Conservation (phyloP, 257 asterid genomes). For the Solanum pinnatisectum region DNA sequence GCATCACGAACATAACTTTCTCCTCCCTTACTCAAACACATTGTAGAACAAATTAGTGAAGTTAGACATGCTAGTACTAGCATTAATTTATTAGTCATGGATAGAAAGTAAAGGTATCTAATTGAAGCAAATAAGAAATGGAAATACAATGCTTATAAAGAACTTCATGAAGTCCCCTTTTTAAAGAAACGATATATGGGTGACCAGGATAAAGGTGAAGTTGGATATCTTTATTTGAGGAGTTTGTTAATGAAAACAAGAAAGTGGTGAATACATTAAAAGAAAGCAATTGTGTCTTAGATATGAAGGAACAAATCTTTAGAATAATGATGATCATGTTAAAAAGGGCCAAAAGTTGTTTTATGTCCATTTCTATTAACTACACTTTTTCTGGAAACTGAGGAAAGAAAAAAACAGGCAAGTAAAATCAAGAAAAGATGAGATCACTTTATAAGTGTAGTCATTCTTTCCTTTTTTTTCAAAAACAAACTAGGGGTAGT, state of each 20-base stretch:
- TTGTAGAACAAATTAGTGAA: neutral
- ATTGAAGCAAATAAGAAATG: neutral
- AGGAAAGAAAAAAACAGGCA: neutral
- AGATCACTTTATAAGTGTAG: neutral
- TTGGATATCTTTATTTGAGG: neutral
- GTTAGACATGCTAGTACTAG: conserved; percentile 14
- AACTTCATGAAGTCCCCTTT: conserved; percentile 1
- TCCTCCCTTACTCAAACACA: neutral
- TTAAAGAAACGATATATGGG: neutral
- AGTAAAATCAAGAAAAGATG: neutral
- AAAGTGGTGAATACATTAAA: conserved; percentile 46
- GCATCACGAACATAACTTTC: conserved; percentile 34
- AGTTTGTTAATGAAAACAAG: conserved; percentile 32
- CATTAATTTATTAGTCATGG: neutral
- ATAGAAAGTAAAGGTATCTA: neutral
- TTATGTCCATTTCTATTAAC: neutral
- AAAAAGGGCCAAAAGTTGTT: neutral
- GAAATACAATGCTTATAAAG: neutral
- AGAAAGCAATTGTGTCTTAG: neutral
- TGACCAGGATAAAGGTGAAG: conserved; percentile 12
- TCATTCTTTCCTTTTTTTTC: neutral
- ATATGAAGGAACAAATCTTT: neutral
- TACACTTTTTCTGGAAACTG: neutral
- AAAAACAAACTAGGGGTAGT: neutral
- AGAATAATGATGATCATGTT: conserved; percentile 1